A percentile compares a stretch with the other conserved stretches of the same genome.
Conservation (phyloP, 2,329 filamentous ascomycete genomes). For the Diaporthe nobilis region DNA sequence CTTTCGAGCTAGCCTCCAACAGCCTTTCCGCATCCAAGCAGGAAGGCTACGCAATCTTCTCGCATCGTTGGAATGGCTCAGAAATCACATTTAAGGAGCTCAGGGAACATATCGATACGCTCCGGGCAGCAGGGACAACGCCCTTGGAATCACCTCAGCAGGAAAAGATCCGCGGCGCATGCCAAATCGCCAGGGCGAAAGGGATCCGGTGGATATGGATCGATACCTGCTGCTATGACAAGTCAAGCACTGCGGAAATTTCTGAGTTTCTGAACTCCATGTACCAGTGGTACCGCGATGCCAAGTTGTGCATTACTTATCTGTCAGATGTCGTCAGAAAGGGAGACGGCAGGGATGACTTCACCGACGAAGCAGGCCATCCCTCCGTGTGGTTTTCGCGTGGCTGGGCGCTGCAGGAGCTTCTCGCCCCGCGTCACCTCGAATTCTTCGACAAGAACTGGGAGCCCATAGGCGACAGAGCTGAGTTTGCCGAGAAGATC, state of each 20-base stretch:
- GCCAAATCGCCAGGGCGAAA: neutral
- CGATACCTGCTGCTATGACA: slow-evolving; percentile 38
- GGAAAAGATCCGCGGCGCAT: neutral
- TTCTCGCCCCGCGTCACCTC: neutral
- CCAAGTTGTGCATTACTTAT: slow-evolving; percentile 27
- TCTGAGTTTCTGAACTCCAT: slow-evolving; percentile 27
- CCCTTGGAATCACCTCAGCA: neutral
- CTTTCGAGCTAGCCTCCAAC: neutral
- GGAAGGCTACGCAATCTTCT: neutral
- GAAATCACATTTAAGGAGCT: neutral
- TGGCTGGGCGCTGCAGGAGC: neutral
- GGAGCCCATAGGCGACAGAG: neutral
- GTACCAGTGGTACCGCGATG: slow-evolving; percentile 27
- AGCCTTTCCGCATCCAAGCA: neutral
- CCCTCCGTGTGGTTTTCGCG: neutral
- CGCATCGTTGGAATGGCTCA: neutral
- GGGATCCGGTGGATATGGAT: slow-evolving; percentile 20
- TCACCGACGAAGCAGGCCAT: neutral
- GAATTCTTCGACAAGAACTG: slow-evolving; percentile 3
- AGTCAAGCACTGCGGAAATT: slow-evolving; percentile 15
- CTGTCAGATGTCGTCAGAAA: slow-evolving; percentile 5
- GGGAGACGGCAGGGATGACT: neutral
- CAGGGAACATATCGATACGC: neutral
- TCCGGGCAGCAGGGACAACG: neutral
- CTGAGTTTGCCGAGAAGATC: neutral